phyloP scores from a whole-genome alignment of 2,329 filamentous ascomycete genomes.

The Pseudodiploospora longispora region DNA sequence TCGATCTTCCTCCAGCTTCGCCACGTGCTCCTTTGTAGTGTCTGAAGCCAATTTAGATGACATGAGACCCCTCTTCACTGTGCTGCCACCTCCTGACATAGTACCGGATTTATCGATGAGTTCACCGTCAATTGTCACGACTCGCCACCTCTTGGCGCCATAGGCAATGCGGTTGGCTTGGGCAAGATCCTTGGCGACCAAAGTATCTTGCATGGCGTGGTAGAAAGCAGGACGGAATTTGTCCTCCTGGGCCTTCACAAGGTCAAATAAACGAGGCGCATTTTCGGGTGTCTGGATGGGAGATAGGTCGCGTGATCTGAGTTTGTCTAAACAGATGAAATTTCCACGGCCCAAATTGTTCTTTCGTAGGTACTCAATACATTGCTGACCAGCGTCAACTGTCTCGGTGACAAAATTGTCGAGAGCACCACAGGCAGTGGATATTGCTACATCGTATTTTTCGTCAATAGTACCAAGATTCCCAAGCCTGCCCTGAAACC shows the following conservation, averaged over 20 bases:
- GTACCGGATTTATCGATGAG: conserved; percentile 97
- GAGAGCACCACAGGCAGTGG: conserved; percentile 82
- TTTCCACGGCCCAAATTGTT: conserved; percentile 95
- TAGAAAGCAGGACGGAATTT: conserved; percentile 88
- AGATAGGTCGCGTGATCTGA: conserved; percentile 69
- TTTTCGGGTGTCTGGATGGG: conserved; percentile 83
- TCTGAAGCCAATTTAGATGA: conserved; percentile 90
- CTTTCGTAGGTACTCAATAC: conserved; percentile 94
- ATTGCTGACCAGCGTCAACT: conserved; percentile 93
- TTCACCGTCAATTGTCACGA: conserved; percentile 90
- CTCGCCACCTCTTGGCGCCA: conserved; percentile 85
- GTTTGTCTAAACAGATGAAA: conserved; percentile 89
- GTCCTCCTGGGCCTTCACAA: conserved; percentile 82
- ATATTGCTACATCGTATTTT: conserved; percentile 96
- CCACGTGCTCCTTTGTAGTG: conserved; percentile 78
- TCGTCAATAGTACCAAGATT: conserved; percentile 90
- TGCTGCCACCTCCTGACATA: conserved; percentile 93
- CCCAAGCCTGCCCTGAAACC: conserved; percentile 90
- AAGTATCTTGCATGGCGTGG: conserved; percentile 87
- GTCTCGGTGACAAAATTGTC: conserved; percentile 97
- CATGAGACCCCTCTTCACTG: conserved; percentile 88
- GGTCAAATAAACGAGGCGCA: conserved; percentile 85
- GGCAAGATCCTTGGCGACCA: conserved; percentile 86
- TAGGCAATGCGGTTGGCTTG: conserved; percentile 97
- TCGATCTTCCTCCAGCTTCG: conserved; percentile 78